Evolutionary conservation across 768 basidiomycete genomes (phyloP).

Genomic region (Pleurotus giganteus): DNA sequence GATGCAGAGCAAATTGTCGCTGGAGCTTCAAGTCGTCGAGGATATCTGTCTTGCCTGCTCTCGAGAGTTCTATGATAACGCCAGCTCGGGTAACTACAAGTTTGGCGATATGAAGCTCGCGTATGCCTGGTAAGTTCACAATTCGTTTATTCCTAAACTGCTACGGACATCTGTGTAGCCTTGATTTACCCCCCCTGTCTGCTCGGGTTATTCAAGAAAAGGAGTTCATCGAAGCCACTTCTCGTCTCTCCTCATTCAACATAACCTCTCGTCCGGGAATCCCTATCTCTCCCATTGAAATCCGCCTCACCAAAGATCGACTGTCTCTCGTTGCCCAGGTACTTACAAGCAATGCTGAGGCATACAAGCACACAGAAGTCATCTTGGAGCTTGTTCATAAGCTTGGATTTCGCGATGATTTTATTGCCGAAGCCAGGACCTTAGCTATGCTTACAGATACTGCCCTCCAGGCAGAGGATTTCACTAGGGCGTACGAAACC

Average conservation of each 20-base stretch:
- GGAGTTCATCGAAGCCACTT: constrained; percentile 97
- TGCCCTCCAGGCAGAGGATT: constrained; percentile 83
- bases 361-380: constrained; percentile 90
- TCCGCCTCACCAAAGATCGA: constrained; percentile 87
- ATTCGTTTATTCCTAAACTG: constrained; percentile 8
- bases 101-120: constrained; percentile 95
- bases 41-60: constrained; percentile 79
- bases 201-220: constrained; percentile 65
- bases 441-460: constrained; percentile 91
- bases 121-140: constrained; percentile 76
- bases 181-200: constrained; percentile 70
- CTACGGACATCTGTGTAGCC: constrained; percentile 38
- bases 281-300: constrained; percentile 87
- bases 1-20: constrained; percentile 42
- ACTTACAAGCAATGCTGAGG: constrained; percentile 79
- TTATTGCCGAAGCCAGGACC: constrained; percentile 75
- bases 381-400: constrained; percentile 88
- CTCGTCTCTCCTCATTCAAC: constrained; percentile 90
- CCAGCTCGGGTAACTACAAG: constrained; percentile 88
- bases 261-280: constrained; percentile 72
- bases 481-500: constrained; percentile 66
- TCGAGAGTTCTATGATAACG: constrained; percentile 93
- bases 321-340: constrained; percentile 86
- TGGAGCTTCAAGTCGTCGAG: constrained; percentile 58
- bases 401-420: constrained; percentile 75